Evolutionary conservation across 495 filamentous ascomycete genomes (phyloP), one percentile per base, ranked within the genome.

Genomic region (Stereocaulon alpinum): DNA sequence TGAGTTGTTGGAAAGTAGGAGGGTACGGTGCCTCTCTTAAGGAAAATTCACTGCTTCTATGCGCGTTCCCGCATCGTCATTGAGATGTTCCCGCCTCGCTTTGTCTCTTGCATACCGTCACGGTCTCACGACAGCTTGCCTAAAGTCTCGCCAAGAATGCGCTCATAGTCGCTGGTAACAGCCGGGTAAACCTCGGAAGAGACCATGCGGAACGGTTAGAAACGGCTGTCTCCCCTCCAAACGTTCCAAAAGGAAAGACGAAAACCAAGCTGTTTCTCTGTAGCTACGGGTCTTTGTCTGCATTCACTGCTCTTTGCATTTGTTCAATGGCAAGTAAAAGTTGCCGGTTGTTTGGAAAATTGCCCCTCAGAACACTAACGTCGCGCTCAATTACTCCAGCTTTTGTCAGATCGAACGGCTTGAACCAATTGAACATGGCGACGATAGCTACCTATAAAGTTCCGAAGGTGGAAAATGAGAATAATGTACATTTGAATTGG

Each of bases 391-490:
- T 47, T 9, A 40, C 20, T 22, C 50, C 27, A 40, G 32, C 42
- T 14, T 18, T 29, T 12, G 17, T 11, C 24, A 32, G n/a, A 24
- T 30, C 18, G 18, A 47, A 44, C 12, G 29, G 29, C 30, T n/a
- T 34, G 24, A 45, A 43, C 12, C 58, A 18, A 10, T 44, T 14
- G 34, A 41, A 42, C 44, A 72, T 77, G 68, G 72, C 73, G 55
- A 76, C 76, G 29, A 80, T 91, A 52, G 89, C 89, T 41, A 77
- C 82, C 48, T 97, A 96, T 79, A 94, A 87, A 74, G 80, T 91
- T 27, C 93, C 93, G 48, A 85, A 82, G 62, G 80, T 96, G 58
- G 77, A 85, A 65, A 98, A 98, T 67, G 93, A 98, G 73, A 89
- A 88, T 20, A 98, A 95, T 68, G 93, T 96, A 75, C 69, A 88